Base-by-base conservation (phyloP, 1,284 basidiomycete species). In the Mixia osmundae region DNA sequence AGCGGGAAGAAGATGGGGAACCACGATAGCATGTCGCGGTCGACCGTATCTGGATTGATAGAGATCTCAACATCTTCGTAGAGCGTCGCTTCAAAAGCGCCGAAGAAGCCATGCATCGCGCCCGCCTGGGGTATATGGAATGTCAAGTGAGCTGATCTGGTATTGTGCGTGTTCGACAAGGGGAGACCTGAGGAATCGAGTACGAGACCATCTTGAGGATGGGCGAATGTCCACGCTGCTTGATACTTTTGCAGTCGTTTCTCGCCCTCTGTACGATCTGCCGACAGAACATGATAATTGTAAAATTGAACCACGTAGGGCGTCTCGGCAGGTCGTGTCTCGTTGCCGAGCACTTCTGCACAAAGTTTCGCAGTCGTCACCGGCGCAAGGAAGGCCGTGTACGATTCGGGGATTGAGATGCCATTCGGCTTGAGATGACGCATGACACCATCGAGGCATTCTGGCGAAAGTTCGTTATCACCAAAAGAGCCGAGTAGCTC, bases 231-330 rank as follows among this genome's bases (percentile, higher is more conserved):
- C 91, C 91, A 99, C 50, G 85, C 91, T 49, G 85, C 79, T 56
- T 97, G 91, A 22, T 94, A 68, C 47, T 70, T 42, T 39, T 51
- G 40, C n/a, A n/a, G n/a, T 43, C 61, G 61, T 35, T 66, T 50
- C 37, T 70, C 66, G 22, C 63, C 61, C 32, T 68, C 63, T 39
- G 49, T 44, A 4, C 52, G 49, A 10, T 76, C 62, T 15, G 73
- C 79, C 41, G 76, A 80, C 30, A 94, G 62, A 41, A 83, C 67
- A 48, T 83, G 85, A 43, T 79, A 75, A 15, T 82, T 76, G 51
- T 83, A 76, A 53, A 97, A 80, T 76, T 95, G 87, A 39, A 97
- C 91, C 4, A 99, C 91, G 53, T 94, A 97, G 0, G 89, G 89
- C 18, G 83, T 94, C 59, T 99, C 89, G 43, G 47, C 41, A 11